These are phyloP conservation scores for Penicillium silybi DNA, from an alignment of 495 filamentous ascomycete genomes.

Conservation along the genomic window DNA sequence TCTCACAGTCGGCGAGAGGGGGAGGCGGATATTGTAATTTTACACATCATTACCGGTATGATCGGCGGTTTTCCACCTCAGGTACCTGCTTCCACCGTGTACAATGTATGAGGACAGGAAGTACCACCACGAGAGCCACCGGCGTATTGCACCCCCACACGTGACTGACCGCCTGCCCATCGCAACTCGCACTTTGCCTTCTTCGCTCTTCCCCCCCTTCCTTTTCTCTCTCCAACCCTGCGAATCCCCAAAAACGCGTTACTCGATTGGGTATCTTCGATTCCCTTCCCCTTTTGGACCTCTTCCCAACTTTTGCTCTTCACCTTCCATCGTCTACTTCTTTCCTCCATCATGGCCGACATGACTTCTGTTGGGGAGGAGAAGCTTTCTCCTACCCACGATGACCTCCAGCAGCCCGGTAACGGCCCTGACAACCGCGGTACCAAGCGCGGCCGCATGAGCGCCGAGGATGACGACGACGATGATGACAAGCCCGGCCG, in stretches of 20 bases:
- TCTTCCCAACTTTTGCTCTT: conserved; percentile 15
- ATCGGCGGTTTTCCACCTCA: not conserved
- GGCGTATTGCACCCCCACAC: conserved; percentile 8
- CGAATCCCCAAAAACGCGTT: conserved; percentile 49
- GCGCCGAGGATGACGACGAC: conserved; percentile 93
- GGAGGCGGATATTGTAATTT: conserved; percentile 1
- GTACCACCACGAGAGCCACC: no score
- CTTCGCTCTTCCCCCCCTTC: conserved; percentile 36
- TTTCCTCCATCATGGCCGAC: conserved; percentile 36
- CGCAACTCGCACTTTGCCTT: conserved; percentile 38
- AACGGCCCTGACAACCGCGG: conserved; percentile 68
- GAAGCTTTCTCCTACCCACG: conserved; percentile 47
- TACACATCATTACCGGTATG: not conserved
- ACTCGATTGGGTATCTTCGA: conserved; percentile 49
- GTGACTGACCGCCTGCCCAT: conserved; percentile 42
- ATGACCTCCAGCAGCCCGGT: conserved; percentile 50
- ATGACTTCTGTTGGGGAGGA: conserved; percentile 46
- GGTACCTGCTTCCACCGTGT: not conserved
- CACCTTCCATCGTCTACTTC: conserved; percentile 1
- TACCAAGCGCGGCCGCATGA: conserved; percentile 84
- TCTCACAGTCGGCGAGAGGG: not conserved
- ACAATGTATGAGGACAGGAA: not conserved
- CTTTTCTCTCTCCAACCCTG: conserved; percentile 41
- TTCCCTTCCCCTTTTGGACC: conserved; percentile 48
- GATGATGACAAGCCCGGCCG: conserved; percentile 97